phyloP scores from a whole-genome alignment of 2,329 filamentous ascomycete genomes.

The Exophiala calicioides region DNA sequence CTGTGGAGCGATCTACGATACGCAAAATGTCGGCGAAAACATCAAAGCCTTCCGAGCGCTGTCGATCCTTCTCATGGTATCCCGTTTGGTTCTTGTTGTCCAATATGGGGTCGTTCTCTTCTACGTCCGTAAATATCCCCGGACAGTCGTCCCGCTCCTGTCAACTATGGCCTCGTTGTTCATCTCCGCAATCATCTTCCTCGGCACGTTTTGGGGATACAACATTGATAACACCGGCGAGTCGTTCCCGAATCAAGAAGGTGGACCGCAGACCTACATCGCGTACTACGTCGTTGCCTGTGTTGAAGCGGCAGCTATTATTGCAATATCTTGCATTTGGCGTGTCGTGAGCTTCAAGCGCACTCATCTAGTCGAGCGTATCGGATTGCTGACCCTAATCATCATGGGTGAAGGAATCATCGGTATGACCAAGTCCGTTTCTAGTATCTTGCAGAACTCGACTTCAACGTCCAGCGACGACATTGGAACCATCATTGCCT shows the following conservation, averaged over 20 bases:
- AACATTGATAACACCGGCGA: slow-evolving; percentile 1
- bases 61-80: slow-evolving; percentile 51
- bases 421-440: slow-evolving; percentile 1
- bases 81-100: slow-evolving; percentile 53
- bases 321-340: slow-evolving; percentile 57
- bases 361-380: slow-evolving; percentile 64
- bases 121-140: slow-evolving; percentile 14
- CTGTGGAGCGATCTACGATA: slow-evolving; percentile 43
- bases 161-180: slow-evolving; percentile 8
- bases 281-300: slow-evolving; percentile 59
- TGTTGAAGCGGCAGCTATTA: slow-evolving; percentile 54
- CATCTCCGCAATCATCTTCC: slow-evolving; percentile 8
- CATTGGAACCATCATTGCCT: slow-evolving; percentile 24
- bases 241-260: slow-evolving; percentile 1
- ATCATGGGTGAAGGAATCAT: slow-evolving; percentile 66
- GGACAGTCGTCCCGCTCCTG: slow-evolving; percentile 12
- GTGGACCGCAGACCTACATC: slow-evolving; percentile 44
- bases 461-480: slow-evolving; percentile 34
- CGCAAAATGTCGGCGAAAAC: slow-evolving; percentile 42
- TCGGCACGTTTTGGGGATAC: slow-evolving; percentile 38
- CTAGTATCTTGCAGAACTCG: slow-evolving; percentile 37
- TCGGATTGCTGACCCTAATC: slow-evolving; percentile 65
- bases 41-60: slow-evolving; percentile 48
- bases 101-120: slow-evolving; percentile 50
- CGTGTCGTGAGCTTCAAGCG: slow-evolving; percentile 61